phyloP scores from a whole-genome alignment of 176 grass and related monocot species.

The Bothriochloa decipiens region DNA sequence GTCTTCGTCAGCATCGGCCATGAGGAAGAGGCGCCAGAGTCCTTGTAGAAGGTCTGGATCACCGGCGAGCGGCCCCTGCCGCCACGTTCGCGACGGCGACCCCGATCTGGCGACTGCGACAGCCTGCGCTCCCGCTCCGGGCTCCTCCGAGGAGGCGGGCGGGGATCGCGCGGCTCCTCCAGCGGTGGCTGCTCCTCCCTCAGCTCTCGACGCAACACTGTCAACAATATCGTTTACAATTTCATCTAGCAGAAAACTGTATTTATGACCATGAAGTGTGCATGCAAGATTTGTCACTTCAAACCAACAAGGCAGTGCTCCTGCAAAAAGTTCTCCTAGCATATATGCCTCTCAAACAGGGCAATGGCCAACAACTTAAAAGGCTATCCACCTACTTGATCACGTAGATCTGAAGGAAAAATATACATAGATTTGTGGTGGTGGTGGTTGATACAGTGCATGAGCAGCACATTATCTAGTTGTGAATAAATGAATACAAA shows the following conservation, averaged over 20 bases:
- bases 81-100: too few relatives aligned
- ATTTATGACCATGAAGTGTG: background rate
- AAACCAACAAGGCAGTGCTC: background rate
- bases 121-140: too few relatives aligned
- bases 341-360: background rate
- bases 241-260: slow-evolving; percentile 1
- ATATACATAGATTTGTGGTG: background rate
- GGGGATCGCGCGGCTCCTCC: too few relatives aligned
- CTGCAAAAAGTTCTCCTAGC: background rate
- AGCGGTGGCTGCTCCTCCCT: too few relatives aligned
- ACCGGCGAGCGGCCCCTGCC: too few relatives aligned
- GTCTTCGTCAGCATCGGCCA: too few relatives aligned
- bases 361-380: slow-evolving; percentile 2
- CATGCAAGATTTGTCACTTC: background rate
- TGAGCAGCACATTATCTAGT: background rate
- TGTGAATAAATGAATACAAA: slow-evolving; percentile 10
- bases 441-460: background rate
- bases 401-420: slow-evolving; percentile 22
- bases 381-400: background rate
- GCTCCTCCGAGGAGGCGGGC: too few relatives aligned
- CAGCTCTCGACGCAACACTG: background rate
- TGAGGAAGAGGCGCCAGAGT: too few relatives aligned
- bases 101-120: too few relatives aligned
- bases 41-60: too few relatives aligned
- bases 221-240: background rate